phyloP scores from a whole-genome alignment of 2,329 filamentous ascomycete species.

The Mariannaea sp. region DNA sequence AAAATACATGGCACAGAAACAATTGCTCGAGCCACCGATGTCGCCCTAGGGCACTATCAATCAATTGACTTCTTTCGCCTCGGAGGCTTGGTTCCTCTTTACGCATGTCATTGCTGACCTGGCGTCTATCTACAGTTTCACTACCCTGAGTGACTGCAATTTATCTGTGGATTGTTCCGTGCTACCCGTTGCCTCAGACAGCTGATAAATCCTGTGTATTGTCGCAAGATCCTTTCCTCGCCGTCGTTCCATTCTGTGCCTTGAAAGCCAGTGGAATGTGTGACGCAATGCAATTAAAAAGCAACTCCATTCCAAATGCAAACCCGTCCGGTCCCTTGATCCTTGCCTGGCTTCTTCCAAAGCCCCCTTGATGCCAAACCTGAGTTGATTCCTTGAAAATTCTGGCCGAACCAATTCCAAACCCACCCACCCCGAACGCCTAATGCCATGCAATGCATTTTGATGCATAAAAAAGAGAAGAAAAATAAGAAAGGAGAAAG shows the following conservation, averaged over 20 bases:
- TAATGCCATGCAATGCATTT: slow-evolving; percentile 39
- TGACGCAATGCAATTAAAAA: slow-evolving; percentile 4
- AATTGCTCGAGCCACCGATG: slow-evolving; percentile 4
- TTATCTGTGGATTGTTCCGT: neutral
- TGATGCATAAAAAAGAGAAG: slow-evolving; percentile 20
- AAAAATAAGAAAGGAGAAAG: slow-evolving; percentile 27
- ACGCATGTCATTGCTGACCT: slow-evolving; percentile 31
- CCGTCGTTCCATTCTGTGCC: neutral
- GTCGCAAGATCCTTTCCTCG: slow-evolving; percentile 7
- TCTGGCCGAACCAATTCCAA: slow-evolving; percentile 10
- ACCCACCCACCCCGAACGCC: slow-evolving; percentile 38
- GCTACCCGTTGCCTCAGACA: slow-evolving; percentile 3
- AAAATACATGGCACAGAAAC: neutral
- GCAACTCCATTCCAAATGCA: slow-evolving; percentile 22
- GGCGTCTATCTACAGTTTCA: slow-evolving; percentile 31
- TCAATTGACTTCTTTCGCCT: slow-evolving; percentile 19
- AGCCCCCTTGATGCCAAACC: slow-evolving; percentile 3
- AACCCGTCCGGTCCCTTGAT: neutral
- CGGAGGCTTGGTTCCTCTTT: slow-evolving; percentile 20
- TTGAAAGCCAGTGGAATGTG: slow-evolving; percentile 10
- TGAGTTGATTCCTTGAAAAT: slow-evolving; percentile 6
- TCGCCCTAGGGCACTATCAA: slow-evolving; percentile 10
- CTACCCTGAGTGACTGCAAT: slow-evolving; percentile 3
- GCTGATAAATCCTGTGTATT: neutral
- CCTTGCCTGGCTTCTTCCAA: slow-evolving; percentile 8